Percentiles rank a stretch among this genome's conserved stretches.
Evolutionary conservation across 371 early-diverging fungal species (phyloP).

Genomic region (Mortierella sp.): DNA sequence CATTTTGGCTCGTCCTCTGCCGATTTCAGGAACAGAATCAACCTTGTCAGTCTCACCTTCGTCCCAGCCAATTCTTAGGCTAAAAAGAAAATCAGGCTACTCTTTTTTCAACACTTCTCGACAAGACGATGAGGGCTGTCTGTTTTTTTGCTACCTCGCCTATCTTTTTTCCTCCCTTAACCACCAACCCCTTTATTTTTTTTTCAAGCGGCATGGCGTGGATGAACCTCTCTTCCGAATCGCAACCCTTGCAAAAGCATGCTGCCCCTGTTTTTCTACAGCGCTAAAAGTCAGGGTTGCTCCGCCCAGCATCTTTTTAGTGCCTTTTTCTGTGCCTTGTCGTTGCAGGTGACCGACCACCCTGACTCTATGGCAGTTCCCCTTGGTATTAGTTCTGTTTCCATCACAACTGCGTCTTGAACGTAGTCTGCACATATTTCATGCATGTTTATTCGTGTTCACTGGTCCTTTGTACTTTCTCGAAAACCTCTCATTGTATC

Average conservation of each 20-base stretch:
- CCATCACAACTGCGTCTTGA: too few species aligned
- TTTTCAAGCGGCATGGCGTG: background rate
- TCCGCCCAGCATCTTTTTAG: background rate
- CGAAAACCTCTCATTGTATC: background rate
- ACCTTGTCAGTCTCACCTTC: too few species aligned
- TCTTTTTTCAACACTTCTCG: too few species aligned
- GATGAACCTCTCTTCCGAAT: background rate
- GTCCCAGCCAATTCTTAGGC: too few species aligned
- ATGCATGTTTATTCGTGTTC: too few species aligned
- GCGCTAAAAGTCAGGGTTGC: constrained; percentile 3
- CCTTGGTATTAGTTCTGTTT: background rate
- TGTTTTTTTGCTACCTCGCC: background rate
- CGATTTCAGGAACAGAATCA: too few species aligned
- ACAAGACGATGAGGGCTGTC: too few species aligned
- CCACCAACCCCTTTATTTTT: background rate
- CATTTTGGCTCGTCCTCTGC: too few species aligned
- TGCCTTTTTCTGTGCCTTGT: background rate
- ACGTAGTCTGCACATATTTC: too few species aligned
- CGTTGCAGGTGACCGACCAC: background rate
- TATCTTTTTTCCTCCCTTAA: background rate
- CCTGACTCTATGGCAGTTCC: background rate
- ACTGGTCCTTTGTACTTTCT: too few species aligned
- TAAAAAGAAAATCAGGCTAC: background rate
- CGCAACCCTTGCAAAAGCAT: background rate
- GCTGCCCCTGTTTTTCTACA: background rate